Evolutionary conservation across 2,329 filamentous ascomycete genomes (phyloP).

Genomic region (Aureobasidium lini): DNA sequence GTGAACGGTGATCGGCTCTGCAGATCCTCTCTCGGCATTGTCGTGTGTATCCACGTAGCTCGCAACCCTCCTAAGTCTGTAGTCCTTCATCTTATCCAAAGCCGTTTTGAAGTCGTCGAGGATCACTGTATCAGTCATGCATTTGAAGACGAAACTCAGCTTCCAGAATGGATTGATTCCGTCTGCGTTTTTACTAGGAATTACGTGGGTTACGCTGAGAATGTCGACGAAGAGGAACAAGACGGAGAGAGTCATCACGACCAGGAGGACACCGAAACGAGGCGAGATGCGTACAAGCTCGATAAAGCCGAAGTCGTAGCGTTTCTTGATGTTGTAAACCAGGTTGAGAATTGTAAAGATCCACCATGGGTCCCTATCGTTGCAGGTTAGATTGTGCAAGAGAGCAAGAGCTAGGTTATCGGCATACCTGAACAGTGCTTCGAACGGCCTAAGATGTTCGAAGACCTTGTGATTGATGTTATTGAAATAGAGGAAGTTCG

Average conservation of each 20-base stretch:
- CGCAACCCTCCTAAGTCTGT: constrained; percentile 33
- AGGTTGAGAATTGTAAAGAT: constrained; percentile 53
- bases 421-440: constrained; percentile 44
- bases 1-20: constrained; percentile 1
- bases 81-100: constrained; percentile 39
- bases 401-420: not conserved
- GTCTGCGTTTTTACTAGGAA: constrained; percentile 26
- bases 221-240: constrained; percentile 56
- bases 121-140: constrained; percentile 55
- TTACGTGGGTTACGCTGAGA: constrained; percentile 46
- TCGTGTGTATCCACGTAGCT: not conserved
- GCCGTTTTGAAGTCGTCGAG: constrained; percentile 62
- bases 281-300: constrained; percentile 55
- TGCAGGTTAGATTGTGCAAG: not conserved
- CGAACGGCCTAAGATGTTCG: constrained; percentile 43
- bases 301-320: constrained; percentile 51
- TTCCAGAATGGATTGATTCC: constrained; percentile 63
- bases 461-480: constrained; percentile 20
- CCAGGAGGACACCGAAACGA: constrained; percentile 56
- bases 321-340: constrained; percentile 55
- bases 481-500: constrained; percentile 56
- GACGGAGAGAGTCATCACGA: constrained; percentile 54
- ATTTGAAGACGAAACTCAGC: constrained; percentile 53
- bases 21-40: not conserved
- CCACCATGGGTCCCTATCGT: constrained; percentile 61